A percentile compares a stretch with the other conserved stretches of the same genome.
phyloP scores from a whole-genome alignment of 371 early-diverging fungal species.

The Rhizopus microsporus region DNA sequence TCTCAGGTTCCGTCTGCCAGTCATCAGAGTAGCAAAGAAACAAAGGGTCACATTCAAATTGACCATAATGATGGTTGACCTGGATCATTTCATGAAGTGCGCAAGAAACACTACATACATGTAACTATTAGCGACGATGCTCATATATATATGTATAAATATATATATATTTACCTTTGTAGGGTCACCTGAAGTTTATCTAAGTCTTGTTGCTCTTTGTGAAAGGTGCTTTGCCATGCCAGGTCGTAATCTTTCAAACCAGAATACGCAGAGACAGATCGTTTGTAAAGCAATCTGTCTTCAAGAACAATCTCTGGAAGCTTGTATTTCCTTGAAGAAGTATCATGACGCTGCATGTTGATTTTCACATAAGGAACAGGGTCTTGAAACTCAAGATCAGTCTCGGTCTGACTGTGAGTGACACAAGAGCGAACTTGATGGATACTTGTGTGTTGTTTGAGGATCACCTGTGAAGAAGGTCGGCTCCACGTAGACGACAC shows the following conservation, averaged over 20 bases:
- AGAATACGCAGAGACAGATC: constrained; percentile 17
- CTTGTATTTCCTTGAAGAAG: too few relatives aligned
- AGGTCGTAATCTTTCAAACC: constrained; percentile 18
- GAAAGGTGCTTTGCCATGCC: constrained; percentile 31
- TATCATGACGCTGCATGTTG: too few relatives aligned
- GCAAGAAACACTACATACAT: constrained; percentile 28
- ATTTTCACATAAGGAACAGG: too few relatives aligned
- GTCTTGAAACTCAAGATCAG: too few relatives aligned
- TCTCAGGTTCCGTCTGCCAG: constrained; percentile 25
- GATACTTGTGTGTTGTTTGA: too few relatives aligned
- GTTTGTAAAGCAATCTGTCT: constrained; percentile 6
- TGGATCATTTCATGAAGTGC: constrained; percentile 34
- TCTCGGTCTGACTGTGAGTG: too few relatives aligned
- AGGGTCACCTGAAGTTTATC: constrained; percentile 27
- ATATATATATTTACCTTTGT: constrained; percentile 22
- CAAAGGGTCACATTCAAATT: constrained; percentile 31
- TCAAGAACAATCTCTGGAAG: too few relatives aligned
- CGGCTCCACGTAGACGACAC: too few relatives aligned
- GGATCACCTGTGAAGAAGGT: too few relatives aligned
- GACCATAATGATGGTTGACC: constrained; percentile 26
- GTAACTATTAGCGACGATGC: background rate
- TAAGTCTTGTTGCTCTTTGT: constrained; percentile 20
- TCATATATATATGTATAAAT: background rate
- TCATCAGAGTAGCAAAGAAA: constrained; percentile 14
- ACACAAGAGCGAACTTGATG: too few relatives aligned